These are phyloP conservation scores for Linnemannia elongata DNA, from an alignment of 192 early-diverging fungal species.

Conservation along the genomic window DNA sequence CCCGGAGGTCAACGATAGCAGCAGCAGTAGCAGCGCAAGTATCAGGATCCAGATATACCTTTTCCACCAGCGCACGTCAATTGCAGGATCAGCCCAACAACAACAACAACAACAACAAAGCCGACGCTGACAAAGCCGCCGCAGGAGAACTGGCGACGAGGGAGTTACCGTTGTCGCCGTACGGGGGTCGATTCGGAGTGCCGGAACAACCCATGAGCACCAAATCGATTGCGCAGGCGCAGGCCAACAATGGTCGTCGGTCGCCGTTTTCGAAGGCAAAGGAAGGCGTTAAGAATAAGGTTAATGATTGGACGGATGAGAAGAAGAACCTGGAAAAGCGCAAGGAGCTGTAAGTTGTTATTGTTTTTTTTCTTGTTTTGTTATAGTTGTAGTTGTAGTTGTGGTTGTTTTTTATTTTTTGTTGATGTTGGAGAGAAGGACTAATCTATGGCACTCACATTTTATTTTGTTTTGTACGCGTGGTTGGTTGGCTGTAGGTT, in stretches of 20 bases:
- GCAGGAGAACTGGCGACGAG: neutral
- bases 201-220: slow-evolving; percentile 48
- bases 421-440: neutral
- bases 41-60: neutral
- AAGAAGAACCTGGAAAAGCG: slow-evolving; percentile 65
- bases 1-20: neutral
- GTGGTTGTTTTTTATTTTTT: no score
- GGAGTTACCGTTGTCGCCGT: slow-evolving; percentile 38
- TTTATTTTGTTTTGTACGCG: slow-evolving; percentile 33
- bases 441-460: neutral
- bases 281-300: slow-evolving; percentile 53
- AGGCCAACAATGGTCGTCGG: slow-evolving; percentile 16
- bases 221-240: slow-evolving; percentile 28
- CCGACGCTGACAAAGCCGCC: neutral
- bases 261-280: slow-evolving; percentile 56
- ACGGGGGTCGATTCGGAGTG: slow-evolving; percentile 49
- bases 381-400: no score
- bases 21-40: neutral
- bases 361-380: neutral
- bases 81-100: neutral
- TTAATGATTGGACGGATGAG: slow-evolving; percentile 63
- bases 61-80: neutral
- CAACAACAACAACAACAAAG: neutral
- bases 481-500: slow-evolving; percentile 38
- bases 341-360: slow-evolving; percentile 58